Percentiles rank a stretch among this genome's conserved stretches.
Evolutionary conservation across 345 rosid genomes (phyloP).

Genomic region (Moricandia moricandioides): DNA sequence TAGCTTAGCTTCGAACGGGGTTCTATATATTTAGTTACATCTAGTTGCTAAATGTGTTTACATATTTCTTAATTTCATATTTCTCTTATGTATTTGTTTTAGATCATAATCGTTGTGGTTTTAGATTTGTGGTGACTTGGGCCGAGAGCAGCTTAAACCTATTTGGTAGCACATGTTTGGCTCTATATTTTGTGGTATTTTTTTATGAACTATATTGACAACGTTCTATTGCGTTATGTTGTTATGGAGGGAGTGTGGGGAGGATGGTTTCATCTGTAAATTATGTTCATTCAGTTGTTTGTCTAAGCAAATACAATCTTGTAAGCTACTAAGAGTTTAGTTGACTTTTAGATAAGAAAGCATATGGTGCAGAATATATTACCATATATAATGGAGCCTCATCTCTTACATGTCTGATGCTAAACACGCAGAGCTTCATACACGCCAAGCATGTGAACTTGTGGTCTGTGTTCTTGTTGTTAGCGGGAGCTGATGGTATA

Average conservation of each 20-base stretch:
- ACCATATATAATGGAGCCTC: not conserved
- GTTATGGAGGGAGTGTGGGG: no score
- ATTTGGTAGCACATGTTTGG: no score
- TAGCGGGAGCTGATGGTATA: no score
- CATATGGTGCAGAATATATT: not conserved
- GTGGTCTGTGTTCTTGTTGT: not conserved
- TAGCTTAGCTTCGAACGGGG: not conserved
- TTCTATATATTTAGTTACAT: not conserved
- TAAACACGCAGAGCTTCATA: not conserved
- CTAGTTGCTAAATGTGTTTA: not conserved
- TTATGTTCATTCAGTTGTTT: not conserved
- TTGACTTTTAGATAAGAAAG: not conserved
- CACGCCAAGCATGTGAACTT: not conserved
- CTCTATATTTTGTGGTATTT: no score
- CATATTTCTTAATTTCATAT: not conserved
- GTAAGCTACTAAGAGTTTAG: not conserved
- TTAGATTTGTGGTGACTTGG: not conserved
- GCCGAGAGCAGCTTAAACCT: not conserved
- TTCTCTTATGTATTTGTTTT: not conserved
- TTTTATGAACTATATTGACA: no score
- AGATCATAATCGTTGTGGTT: not conserved
- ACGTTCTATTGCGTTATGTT: no score
- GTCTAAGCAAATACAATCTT: not conserved
- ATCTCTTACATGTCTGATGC: not conserved
- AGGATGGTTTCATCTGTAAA: no score